Evolutionary conservation across 2,329 filamentous ascomycete genomes (phyloP).

Genomic region (Penicillium sp.): DNA sequence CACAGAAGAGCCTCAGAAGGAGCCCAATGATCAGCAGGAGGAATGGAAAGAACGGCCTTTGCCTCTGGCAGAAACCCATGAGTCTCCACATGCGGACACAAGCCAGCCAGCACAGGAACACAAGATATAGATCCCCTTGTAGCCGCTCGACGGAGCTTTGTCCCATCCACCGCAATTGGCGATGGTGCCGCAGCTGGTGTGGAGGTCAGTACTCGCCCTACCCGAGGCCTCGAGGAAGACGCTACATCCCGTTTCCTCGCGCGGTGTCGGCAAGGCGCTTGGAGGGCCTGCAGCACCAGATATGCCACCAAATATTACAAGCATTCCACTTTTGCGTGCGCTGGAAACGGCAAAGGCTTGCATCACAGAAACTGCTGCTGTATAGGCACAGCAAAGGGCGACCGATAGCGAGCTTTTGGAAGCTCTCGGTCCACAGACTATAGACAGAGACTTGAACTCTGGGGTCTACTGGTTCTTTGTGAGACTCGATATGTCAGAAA

Average conservation of each 20-base stretch:
- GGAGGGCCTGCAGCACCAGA: not conserved
- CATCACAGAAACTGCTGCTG: conserved; percentile 14
- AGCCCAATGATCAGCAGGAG: conserved; percentile 2
- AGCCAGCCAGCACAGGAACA: not conserved
- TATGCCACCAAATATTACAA: conserved; percentile 10
- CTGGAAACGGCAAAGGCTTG: conserved; percentile 15
- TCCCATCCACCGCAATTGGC: conserved; percentile 30
- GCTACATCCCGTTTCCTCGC: conserved; percentile 2
- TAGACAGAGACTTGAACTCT: conserved; percentile 20
- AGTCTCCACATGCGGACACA: not conserved
- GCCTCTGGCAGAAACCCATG: not conserved
- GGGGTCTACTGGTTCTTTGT: conserved; percentile 30
- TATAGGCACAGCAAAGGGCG: conserved; percentile 13
- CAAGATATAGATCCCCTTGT: conserved; percentile 43
- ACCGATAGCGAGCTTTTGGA: conserved; percentile 11
- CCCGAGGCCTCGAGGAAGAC: conserved; percentile 20
- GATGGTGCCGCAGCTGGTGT: conserved; percentile 17
- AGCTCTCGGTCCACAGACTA: conserved; percentile 14
- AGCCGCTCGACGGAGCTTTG: conserved; percentile 42
- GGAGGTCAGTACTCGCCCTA: conserved; percentile 20
- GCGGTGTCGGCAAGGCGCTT: not conserved
- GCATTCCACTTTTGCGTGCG: conserved; percentile 12
- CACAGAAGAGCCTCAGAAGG: conserved; percentile 23
- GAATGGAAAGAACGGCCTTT: not conserved
- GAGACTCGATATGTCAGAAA: conserved; percentile 27